Evolutionary conservation across 176 grass and related monocot species (phyloP), one percentile per base, ranked within the genome.

Genomic region (Lolium rigidum): DNA sequence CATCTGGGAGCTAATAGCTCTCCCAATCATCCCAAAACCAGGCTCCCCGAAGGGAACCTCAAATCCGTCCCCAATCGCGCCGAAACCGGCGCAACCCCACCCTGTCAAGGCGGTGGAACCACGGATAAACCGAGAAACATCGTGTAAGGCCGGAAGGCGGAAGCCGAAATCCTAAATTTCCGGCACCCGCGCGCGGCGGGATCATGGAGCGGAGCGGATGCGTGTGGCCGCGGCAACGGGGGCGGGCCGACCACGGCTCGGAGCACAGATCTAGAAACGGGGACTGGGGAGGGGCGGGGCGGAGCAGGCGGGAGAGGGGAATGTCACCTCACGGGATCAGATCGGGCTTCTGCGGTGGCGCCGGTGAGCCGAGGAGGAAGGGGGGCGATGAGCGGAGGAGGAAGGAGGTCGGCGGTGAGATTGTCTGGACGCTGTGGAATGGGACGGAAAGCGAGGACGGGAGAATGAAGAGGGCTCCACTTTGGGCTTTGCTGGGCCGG

Each of bases 251-350:
- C 43, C 22, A 7, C 18, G 18, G 60, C 68, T 43, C 21, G 16
- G 47, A 22, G 15, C 50, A 26, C 51, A 78, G 80, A 88, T 88
- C 74, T 88, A 71, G 51, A 26, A 28, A 2, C 18, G 5, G 58
- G 58, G 78, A 28, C 1, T 48, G 24, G 50, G 9, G 2, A 16
- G 17, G 51, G 8, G 7, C 10, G 71, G 28, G 9, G 9, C 41
- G 7, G 41, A 43, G 10, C 22, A 65, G 37, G 10, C 21, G 25
- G 22, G 71, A 6, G 73, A 80, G 9, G 18, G 41, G 64, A 64
- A 41, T 10, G 52, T 83, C 73, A 88, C 86, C 80, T 83, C 9
- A 66, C 51, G 41, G 52, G 39, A 4, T 31, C 50, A 21, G 80
- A 83, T 78, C 86, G 64, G n/a, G 38, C 5, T 28, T 43, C 76